A percentile compares a stretch with the other conserved stretches of the same genome.
Conservation (phyloP, 306 rosid species). For the Potentilla sterilis region DNA sequence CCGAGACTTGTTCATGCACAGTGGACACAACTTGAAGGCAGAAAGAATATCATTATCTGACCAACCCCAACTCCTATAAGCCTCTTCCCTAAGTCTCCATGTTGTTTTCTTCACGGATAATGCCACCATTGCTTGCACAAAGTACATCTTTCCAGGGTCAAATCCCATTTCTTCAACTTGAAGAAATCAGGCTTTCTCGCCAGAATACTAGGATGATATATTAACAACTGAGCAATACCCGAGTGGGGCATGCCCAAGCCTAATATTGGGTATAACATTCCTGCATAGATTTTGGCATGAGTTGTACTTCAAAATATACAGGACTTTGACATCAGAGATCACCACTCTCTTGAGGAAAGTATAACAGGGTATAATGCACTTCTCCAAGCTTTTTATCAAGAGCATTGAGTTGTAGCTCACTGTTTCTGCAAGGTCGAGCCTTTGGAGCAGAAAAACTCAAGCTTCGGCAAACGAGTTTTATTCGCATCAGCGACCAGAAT, state of each 20-base stretch:
- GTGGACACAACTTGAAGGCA: constrained; percentile 21
- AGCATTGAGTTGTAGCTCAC: neutral
- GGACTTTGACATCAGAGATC: constrained; percentile 2
- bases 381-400: constrained; percentile 22
- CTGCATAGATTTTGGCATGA: neutral
- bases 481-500: neutral
- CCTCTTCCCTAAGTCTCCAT: neutral
- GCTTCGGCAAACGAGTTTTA: constrained; percentile 1
- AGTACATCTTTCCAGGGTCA: neutral
- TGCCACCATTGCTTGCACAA: neutral
- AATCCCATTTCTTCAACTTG: constrained; percentile 29
- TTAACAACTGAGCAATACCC: neutral
- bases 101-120: no score
- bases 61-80: constrained; percentile 30
- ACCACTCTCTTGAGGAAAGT: constrained; percentile 17
- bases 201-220: neutral
- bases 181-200: constrained; percentile 16
- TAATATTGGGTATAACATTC: constrained; percentile 23
- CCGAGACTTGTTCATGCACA: constrained; percentile 21
- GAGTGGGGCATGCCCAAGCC: constrained; percentile 6
- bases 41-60: constrained; percentile 11
- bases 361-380: constrained; percentile 24
- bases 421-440: constrained; percentile 10
- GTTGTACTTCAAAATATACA: neutral
- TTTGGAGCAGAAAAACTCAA: constrained; percentile 15